Evolutionary conservation across 2,329 filamentous ascomycete species (phyloP).

Genomic region (Chrysosporium keratinophilum): DNA sequence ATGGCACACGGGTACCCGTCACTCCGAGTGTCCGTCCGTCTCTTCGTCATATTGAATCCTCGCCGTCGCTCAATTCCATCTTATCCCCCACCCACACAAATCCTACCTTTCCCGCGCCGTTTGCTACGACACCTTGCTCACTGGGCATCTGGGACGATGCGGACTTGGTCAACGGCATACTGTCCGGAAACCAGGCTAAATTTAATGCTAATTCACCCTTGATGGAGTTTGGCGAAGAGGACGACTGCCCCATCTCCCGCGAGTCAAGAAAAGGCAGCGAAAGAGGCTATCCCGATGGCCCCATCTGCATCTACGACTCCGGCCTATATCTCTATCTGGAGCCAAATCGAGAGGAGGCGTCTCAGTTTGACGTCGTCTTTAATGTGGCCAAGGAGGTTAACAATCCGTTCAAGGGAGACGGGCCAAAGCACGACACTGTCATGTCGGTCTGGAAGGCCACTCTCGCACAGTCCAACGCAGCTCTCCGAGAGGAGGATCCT

Average conservation of each 20-base stretch:
- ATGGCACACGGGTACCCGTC: slow-evolving; percentile 45
- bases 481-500: slow-evolving; percentile 26
- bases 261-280: slow-evolving; percentile 53
- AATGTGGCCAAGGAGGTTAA: slow-evolving; percentile 57
- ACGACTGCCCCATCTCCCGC: slow-evolving; percentile 32
- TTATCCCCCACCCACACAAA: slow-evolving; percentile 37
- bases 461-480: slow-evolving; percentile 22
- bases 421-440: slow-evolving; percentile 29
- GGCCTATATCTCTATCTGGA: slow-evolving; percentile 54
- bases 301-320: slow-evolving; percentile 53
- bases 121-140: background rate
- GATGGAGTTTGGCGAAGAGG: slow-evolving; percentile 44
- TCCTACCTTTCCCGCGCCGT: slow-evolving; percentile 2
- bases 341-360: slow-evolving; percentile 50
- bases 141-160: background rate
- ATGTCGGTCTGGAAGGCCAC: slow-evolving; percentile 43
- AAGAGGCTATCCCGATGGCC: slow-evolving; percentile 53
- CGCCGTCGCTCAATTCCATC: slow-evolving; percentile 47
- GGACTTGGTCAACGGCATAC: slow-evolving; percentile 1
- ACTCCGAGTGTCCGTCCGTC: slow-evolving; percentile 47
- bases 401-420: slow-evolving; percentile 44
- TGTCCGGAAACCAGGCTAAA: slow-evolving; percentile 20
- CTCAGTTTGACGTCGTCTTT: slow-evolving; percentile 52
- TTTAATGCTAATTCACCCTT: slow-evolving; percentile 25
- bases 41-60: slow-evolving; percentile 53